A percentile compares a stretch with the other conserved stretches of the same genome.
These are phyloP conservation scores for Pyricularia pennisetigena DNA, from an alignment of 2,329 filamentous ascomycete species.

Conservation along the genomic window DNA sequence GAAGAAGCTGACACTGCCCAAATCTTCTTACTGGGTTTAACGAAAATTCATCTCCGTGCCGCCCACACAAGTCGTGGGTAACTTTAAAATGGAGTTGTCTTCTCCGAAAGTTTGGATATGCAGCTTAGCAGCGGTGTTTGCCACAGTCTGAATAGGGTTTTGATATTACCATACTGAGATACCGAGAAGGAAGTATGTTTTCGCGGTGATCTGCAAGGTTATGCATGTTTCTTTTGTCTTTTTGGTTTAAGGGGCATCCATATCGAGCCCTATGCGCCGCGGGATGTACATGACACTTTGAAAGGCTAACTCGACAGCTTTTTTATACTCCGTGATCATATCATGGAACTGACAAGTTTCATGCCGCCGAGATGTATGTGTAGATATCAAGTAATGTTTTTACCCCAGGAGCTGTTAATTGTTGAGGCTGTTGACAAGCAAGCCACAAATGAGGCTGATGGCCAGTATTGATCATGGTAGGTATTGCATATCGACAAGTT, in stretches of 20 bases:
- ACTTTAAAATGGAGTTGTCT: background rate
- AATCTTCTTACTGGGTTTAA: background rate
- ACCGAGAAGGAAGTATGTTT: background rate
- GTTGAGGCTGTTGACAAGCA: too few relatives aligned
- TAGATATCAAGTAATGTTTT: background rate
- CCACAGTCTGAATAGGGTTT: background rate
- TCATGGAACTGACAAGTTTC: background rate
- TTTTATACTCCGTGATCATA: background rate
- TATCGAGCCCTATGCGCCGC: background rate
- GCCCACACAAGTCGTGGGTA: background rate
- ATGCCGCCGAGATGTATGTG: background rate
- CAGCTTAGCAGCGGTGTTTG: background rate
- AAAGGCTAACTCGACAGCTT: background rate
- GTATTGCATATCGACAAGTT: too few relatives aligned
- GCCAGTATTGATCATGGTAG: too few relatives aligned
- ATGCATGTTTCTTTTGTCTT: background rate
- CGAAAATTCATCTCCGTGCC: background rate
- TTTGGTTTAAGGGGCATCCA: background rate
- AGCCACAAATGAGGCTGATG: too few relatives aligned
- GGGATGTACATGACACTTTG: background rate
- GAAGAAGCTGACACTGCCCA: background rate
- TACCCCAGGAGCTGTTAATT: too few relatives aligned
- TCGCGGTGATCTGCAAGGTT: background rate
- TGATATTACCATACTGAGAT: background rate
- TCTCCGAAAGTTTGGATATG: background rate